phyloP scores from a whole-genome alignment of 352 stramenopile species.

The Globisporangium nagaii region DNA sequence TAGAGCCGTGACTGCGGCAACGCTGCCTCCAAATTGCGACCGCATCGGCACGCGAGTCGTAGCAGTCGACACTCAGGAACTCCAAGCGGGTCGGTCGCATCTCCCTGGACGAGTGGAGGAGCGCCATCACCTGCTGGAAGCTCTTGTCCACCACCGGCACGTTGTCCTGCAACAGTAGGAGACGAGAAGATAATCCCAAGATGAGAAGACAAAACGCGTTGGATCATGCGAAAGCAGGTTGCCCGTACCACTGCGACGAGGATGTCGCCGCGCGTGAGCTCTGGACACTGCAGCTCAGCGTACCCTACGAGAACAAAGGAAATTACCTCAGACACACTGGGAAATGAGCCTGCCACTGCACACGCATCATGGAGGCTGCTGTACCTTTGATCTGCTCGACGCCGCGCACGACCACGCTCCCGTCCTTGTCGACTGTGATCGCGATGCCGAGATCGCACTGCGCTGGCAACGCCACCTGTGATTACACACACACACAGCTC shows the following conservation, averaged over 20 bases:
- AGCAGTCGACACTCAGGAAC: conserved; percentile 24
- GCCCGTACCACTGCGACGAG: conserved; percentile 25
- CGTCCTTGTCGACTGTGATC: conserved; percentile 20
- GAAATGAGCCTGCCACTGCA: no score
- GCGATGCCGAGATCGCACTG: conserved; percentile 25
- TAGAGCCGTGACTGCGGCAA: conserved; percentile 4
- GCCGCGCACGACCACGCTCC: conserved; percentile 24
- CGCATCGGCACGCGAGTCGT: conserved; percentile 9
- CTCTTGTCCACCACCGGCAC: conserved; percentile 7
- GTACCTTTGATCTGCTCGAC: conserved; percentile 18
- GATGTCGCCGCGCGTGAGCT: conserved; percentile 23
- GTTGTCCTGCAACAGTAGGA: conserved; percentile 5
- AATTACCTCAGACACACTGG: no score
- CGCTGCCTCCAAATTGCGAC: conserved; percentile 18
- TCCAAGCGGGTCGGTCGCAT: conserved; percentile 20
- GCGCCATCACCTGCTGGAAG: conserved; percentile 24
- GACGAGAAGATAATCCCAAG: no score
- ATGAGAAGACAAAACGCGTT: no score
- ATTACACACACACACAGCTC: no score
- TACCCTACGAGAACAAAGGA: conserved; percentile 17
- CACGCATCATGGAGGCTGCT: no score
- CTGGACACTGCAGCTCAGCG: conserved; percentile 20
- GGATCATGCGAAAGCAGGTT: background rate
- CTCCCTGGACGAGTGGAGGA: conserved; percentile 12
- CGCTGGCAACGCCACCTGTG: conserved; percentile 18